These are phyloP conservation scores for Climacium dendroides DNA, from an alignment of 225 moss, liverwort and hornwort genomes.

Conservation along the genomic window DNA sequence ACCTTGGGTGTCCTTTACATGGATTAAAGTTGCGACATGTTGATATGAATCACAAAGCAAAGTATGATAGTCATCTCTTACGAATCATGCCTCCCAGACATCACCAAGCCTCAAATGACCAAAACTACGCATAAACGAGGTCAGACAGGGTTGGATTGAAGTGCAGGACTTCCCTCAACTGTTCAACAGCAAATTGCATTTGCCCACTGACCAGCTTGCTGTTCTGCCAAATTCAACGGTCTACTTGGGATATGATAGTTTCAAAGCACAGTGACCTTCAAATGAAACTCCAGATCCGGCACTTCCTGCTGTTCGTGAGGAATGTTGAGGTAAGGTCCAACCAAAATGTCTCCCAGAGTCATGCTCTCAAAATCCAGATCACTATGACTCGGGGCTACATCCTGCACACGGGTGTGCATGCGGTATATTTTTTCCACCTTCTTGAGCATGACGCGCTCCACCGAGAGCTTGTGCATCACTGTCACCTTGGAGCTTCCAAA, in stretches of 20 bases:
- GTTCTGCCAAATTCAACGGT: neutral
- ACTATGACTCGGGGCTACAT: neutral
- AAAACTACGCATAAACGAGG: neutral
- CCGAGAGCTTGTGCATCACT: neutral
- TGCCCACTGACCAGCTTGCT: neutral
- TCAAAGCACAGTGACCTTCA: neutral
- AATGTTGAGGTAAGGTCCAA: neutral
- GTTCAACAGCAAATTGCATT: too few relatives aligned
- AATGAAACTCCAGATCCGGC: neutral
- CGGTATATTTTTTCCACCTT: neutral
- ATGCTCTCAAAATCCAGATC: neutral
- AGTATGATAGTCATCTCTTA: neutral
- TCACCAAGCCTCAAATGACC: neutral
- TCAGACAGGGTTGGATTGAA: neutral
- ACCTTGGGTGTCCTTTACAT: neutral
- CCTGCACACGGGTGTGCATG: neutral
- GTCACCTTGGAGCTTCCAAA: neutral
- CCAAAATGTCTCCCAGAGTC: neutral
- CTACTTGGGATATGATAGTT: too few relatives aligned
- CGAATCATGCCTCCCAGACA: neutral
- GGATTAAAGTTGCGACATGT: neutral
- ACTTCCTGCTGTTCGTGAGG: neutral
- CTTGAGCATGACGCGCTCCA: neutral
- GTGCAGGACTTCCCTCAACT: neutral
- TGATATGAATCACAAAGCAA: neutral